Evolutionary conservation across 1,284 basidiomycete species (phyloP).

Genomic region (Ceratobasidium sp.): DNA sequence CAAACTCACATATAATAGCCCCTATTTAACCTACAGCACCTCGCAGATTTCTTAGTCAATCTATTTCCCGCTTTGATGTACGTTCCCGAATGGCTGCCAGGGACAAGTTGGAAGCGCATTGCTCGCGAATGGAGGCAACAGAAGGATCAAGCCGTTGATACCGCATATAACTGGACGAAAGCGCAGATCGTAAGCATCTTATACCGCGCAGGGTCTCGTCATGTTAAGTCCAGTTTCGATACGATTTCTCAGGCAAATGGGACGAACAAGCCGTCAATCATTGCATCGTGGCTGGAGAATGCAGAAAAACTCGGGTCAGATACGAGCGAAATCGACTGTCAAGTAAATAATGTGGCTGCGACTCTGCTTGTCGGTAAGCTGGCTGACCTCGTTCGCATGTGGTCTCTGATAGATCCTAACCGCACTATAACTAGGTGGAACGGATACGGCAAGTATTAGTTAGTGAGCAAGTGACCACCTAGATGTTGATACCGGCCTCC

Average conservation of each 20-base stretch:
- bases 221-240: background rate
- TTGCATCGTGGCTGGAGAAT: conserved; percentile 15
- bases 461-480: background rate
- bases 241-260: conserved; percentile 2
- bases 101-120: conserved; percentile 35
- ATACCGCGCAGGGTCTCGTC: background rate
- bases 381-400: background rate
- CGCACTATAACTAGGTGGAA: background rate
- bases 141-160: conserved; percentile 1
- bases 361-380: background rate
- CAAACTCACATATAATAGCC: too few relatives aligned
- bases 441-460: conserved; percentile 2
- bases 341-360: background rate
- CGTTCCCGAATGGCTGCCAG: conserved; percentile 46
- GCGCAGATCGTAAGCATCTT: background rate
- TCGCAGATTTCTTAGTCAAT: conserved; percentile 33
- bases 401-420: background rate
- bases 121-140: conserved; percentile 34
- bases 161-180: conserved; percentile 33
- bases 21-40: background rate
- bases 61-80: conserved; percentile 18
- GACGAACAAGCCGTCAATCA: background rate
- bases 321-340: background rate
- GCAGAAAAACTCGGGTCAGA: background rate
- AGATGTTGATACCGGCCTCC: background rate